These are phyloP conservation scores for Adansonia madagascariensis DNA, from an alignment of 441 rosid species.

Conservation along the genomic window DNA sequence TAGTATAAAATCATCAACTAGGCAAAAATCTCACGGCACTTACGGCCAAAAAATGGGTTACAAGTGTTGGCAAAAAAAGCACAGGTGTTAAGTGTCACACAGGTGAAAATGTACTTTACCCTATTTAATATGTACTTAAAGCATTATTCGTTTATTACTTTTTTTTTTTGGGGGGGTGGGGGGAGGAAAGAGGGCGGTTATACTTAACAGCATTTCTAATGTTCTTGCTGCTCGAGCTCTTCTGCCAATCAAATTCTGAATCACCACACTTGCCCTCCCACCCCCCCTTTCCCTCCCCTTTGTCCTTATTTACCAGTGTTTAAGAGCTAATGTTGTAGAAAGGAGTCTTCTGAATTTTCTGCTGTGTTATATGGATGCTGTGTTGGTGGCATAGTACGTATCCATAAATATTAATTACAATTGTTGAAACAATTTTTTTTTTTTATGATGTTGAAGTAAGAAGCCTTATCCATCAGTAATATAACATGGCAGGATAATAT, in stretches of 20 bases:
- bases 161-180: too few relatives aligned
- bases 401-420: neutral
- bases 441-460: constrained; percentile 9
- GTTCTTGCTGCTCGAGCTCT: neutral
- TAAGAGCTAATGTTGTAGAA: neutral
- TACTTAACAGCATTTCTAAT: too few relatives aligned
- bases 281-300: neutral
- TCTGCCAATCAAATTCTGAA: neutral
- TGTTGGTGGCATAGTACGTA: neutral
- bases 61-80: too few relatives aligned
- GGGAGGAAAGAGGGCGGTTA: too few relatives aligned
- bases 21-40: too few relatives aligned
- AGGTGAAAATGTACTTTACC: too few relatives aligned
- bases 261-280: neutral
- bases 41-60: too few relatives aligned
- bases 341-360: neutral
- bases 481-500: constrained; percentile 76
- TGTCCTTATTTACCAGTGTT: constrained; percentile 1
- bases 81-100: too few relatives aligned
- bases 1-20: too few relatives aligned
- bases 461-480: constrained; percentile 34
- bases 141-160: too few relatives aligned
- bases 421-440: neutral
- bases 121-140: too few relatives aligned
- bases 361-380: neutral